Base-by-base conservation (phyloP, 129 eudicot species). In the Flaveria brownii region DNA sequence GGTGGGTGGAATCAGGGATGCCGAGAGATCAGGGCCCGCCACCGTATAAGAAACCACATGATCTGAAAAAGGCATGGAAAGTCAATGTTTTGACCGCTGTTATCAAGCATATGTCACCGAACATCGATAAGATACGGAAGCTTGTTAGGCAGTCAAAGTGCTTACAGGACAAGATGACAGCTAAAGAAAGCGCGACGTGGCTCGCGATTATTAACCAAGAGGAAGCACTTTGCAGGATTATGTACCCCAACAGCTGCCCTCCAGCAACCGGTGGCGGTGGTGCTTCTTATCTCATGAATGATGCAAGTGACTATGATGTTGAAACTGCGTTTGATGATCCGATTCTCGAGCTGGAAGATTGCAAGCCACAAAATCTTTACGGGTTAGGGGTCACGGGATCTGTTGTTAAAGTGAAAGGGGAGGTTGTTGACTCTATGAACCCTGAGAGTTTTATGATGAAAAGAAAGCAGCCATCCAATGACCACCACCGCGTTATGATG, bases 41-140 rank as follows among this genome's bases (percentile, higher is more conserved):
- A 10, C 96, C 92, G 15, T 90, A 90, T 73, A 90, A 90, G 88
- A 90, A 90, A 36, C 96, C 96, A 17, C 96, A 89, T 61, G 84
- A 80, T 74, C 12, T 80, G 4, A 80, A 74, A 74, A 80, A 80
- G 70, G 84, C 70, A 8, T 81, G 80, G 84, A 81, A 81, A 68
- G 80, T 81, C 22, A 43, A 75, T 8, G 84, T 81, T 16, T 75
- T 81, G 12, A 81, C 80, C 8, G 84, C 84, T 0, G 84, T 81
- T 20, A 81, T 81, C 23, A 81, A 81, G 71, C 84, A 81, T 51
- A 74, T 81, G 66, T 81, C 84, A 1, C 84, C 84, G 6, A 64
- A 81, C 17, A 81, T 81, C 3, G 80, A 74, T 9, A 81, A 75
- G 76, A 74, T 81, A 4, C 76, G 80, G 56, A 80, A 73, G 23